Conservation (phyloP, 306 rosid genomes). For the Canavalia ensiformis region DNA sequence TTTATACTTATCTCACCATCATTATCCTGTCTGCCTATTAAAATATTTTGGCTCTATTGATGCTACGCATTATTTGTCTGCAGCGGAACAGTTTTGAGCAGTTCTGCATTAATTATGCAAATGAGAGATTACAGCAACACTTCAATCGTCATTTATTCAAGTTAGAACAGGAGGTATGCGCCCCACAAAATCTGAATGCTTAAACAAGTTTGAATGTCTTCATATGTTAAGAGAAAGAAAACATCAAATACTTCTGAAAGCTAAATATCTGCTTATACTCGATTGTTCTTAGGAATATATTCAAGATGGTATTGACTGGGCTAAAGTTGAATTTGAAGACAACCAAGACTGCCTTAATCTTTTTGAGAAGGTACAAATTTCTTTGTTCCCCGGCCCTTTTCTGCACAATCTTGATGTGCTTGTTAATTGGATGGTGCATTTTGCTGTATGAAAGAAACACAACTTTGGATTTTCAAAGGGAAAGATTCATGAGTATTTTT, state of each 20-base stretch:
- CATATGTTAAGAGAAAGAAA: slow-evolving; percentile 15
- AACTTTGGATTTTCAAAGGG: slow-evolving; percentile 22
- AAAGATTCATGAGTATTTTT: background rate
- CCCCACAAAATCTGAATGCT: slow-evolving; percentile 13
- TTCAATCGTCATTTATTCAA: slow-evolving; percentile 97
- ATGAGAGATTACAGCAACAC: slow-evolving; percentile 95
- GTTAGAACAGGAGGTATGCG: slow-evolving; percentile 92
- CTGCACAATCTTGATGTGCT: slow-evolving; percentile 5
- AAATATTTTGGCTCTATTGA: slow-evolving; percentile 40
- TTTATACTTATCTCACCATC: background rate
- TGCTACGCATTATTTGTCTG: slow-evolving; percentile 37
- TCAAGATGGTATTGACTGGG: slow-evolving; percentile 96
- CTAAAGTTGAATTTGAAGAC: slow-evolving; percentile 95
- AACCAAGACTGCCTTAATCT: slow-evolving; percentile 91
- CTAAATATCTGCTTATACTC: slow-evolving; percentile 34
- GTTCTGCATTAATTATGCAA: slow-evolving; percentile 71
- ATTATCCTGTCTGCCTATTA: slow-evolving; percentile 35
- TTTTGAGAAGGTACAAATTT: slow-evolving; percentile 78
- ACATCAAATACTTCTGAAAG: slow-evolving; percentile 8
- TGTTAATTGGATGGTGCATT: slow-evolving; percentile 17
- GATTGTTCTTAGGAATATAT: slow-evolving; percentile 72
- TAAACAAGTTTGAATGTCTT: slow-evolving; percentile 8
- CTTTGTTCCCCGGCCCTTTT: background rate
- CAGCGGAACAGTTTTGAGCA: slow-evolving; percentile 97
- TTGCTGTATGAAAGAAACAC: slow-evolving; percentile 15